A percentile compares a stretch with the other conserved stretches of the same genome.
These are phyloP conservation scores for Wickerhamiella dianesei DNA, from an alignment of 805 yeast genomes.

Conservation along the genomic window DNA sequence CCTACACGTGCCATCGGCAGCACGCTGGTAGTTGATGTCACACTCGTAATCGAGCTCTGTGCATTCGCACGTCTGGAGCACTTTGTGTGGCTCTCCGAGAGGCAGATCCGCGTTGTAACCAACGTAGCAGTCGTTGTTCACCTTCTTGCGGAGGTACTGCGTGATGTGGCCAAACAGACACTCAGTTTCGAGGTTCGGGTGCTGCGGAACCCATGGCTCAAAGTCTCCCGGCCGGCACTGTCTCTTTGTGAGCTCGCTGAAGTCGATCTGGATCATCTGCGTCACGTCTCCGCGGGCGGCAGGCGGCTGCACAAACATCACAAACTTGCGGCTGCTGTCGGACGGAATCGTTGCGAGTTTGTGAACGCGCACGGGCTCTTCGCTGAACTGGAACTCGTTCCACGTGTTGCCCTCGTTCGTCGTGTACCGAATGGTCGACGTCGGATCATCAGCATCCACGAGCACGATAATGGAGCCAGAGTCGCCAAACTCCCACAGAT, in stretches of 20 bases:
- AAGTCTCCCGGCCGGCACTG: slow-evolving; percentile 53
- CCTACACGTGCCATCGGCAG: slow-evolving; percentile 70
- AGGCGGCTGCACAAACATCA: slow-evolving; percentile 43
- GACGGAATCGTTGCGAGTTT: slow-evolving; percentile 86
- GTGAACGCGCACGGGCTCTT: slow-evolving; percentile 38
- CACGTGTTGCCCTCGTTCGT: slow-evolving; percentile 71
- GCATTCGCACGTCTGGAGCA: slow-evolving; percentile 62
- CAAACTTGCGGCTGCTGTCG: slow-evolving; percentile 72
- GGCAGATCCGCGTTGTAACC: slow-evolving; percentile 27
- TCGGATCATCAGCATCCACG: slow-evolving; percentile 43
- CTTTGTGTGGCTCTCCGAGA: slow-evolving; percentile 44
- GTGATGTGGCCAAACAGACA: slow-evolving; percentile 66
- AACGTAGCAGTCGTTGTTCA: slow-evolving; percentile 51
- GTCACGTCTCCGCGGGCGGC: slow-evolving; percentile 35
- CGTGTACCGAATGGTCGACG: slow-evolving; percentile 52
- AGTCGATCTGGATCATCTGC: slow-evolving; percentile 42
- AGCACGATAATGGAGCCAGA: slow-evolving; percentile 76
- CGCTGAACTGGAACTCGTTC: slow-evolving; percentile 50
- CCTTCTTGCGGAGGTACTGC: slow-evolving; percentile 42
- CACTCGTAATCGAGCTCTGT: slow-evolving; percentile 83
- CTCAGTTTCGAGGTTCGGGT: slow-evolving; percentile 31
- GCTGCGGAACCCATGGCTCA: slow-evolving; percentile 48
- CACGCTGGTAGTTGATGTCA: slow-evolving; percentile 68
- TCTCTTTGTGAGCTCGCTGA: slow-evolving; percentile 36
- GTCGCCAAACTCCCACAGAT: slow-evolving; percentile 95